phyloP scores from a whole-genome alignment of 2,329 filamentous ascomycete species.

The Cytospora piceae region DNA sequence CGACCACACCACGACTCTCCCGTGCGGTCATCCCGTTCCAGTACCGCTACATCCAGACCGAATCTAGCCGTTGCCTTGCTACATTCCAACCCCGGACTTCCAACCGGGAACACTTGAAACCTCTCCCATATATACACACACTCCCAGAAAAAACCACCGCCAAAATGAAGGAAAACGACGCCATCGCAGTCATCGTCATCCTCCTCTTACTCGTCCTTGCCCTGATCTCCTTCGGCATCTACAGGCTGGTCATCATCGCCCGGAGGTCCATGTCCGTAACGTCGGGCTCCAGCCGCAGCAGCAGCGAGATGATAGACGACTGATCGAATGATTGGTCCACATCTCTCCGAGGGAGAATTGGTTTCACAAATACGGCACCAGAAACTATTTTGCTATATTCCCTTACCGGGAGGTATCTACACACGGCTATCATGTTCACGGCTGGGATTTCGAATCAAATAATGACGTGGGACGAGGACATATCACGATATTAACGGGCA shows the following conservation, averaged over 20 bases:
- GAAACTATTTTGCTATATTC: too few relatives aligned
- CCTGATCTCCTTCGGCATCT: slow-evolving; percentile 66
- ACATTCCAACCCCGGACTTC: neutral
- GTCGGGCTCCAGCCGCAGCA: slow-evolving; percentile 29
- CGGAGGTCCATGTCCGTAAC: slow-evolving; percentile 48
- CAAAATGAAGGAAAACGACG: slow-evolving; percentile 67
- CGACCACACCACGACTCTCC: neutral
- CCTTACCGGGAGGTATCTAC: neutral
- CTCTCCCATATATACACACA: neutral
- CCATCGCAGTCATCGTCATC: slow-evolving; percentile 71
- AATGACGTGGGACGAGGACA: neutral
- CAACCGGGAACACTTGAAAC: too few relatives aligned
- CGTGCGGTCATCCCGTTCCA: slow-evolving; percentile 11
- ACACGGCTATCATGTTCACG: neutral
- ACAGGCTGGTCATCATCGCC: slow-evolving; percentile 60
- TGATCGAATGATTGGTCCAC: neutral
- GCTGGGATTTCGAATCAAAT: neutral
- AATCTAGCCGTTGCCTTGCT: too few relatives aligned
- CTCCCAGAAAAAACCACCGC: slow-evolving; percentile 30
- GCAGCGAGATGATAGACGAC: slow-evolving; percentile 22
- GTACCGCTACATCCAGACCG: neutral
- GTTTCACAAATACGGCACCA: too few relatives aligned
- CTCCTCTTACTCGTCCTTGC: slow-evolving; percentile 66
- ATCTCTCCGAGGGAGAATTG: too few relatives aligned
- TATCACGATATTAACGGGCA: neutral